Evolutionary conservation across 2,329 filamentous ascomycete species (phyloP), one percentile per base, ranked within the genome.

Genomic region (Pseudogymnoascus destructans): DNA sequence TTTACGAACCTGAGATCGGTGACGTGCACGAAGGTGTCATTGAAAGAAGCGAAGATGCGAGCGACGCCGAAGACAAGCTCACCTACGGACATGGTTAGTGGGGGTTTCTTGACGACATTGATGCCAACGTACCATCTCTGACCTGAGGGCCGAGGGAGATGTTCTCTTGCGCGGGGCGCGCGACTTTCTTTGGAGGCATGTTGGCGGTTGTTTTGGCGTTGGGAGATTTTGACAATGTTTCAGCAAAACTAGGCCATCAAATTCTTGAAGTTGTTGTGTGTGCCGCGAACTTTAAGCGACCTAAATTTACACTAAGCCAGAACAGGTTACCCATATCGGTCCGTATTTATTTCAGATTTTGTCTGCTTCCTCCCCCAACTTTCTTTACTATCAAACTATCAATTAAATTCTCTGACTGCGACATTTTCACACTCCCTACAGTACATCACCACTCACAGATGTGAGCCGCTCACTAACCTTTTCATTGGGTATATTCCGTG

Each of bases 101-200:
- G 27, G 30, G 42, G 40, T 59, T 57, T 25, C 61, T 38, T 6
- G 7, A 21, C 36, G 10, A 19, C 17, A 52, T 57, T 40, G 61
- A 49, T 23, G 62, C 40, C 66, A 66, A 73, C 83, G 73, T 75
- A 92, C 89, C 91, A 82, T 96, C 92, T 74, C 91, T 87, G 79
- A 91, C 88, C 77, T 95, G 89, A 74, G 93, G 93, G 71, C 93
- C 93, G 71, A 97, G 85, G 77, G 87, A 91, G 82, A 98, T 93
- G 80, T 98, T 98, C 86, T 97, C 93, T 80, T 92, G 85, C 70
- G 83, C 81, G 72, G 87, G 84, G 74, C 86, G 82, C 71, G 83
- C 78, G 76, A 85, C 85, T 82, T 92, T 91, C 85, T 95, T 95
- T 76, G 91, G 91, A 77, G 91, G 79, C 92, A 97, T 97, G 74